Base-by-base conservation (phyloP, 2,329 filamentous ascomycete genomes). In the Macroventuria anomochaeta region DNA sequence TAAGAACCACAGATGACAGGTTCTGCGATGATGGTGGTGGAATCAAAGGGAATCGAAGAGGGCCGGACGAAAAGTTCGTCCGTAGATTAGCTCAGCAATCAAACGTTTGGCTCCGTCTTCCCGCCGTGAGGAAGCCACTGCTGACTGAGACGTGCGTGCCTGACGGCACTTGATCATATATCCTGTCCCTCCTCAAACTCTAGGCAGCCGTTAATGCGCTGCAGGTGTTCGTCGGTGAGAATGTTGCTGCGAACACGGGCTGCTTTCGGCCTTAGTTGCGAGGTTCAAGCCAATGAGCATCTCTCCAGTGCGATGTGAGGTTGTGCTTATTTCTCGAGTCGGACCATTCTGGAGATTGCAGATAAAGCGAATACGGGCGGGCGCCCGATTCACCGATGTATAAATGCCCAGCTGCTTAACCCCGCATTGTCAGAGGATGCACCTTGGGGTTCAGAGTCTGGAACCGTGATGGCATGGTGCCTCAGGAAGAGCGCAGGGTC, bases 31-130 rank as follows among this genome's bases (percentile, higher is more conserved):
- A 38, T 47, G 50, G 25, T 43, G 37, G 42, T 47, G 28, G 46
- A 49, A 49, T 18, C 51, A 47, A 32, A 47, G 47, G 26, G 53
- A 51, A 51, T 34, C 25, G 21, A 41, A 47, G 41, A 55, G 18
- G 46, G 41, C 28, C 53, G 53, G 53, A 55, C 53, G 20, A 46
- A n/a, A 11, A 15, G 20, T 55, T 55, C 53, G 46, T 47, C 46
- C 53, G 47, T 15, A 29, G 32, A 38, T 49, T 55, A 50, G 52
- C 28, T 48, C 34, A 55, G 46, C 46, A 34, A 29, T 29, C 6
- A 23, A 37, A 40, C 8, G n/a, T n/a, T 11, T 28, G 38, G 25
- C 15, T 29, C 39, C 25, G 44, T 23, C n/a, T 18, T 21, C 33
- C 21, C 20, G 33, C 38, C 39, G 34, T 36, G 15, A 38, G 21